Base-by-base conservation (phyloP, 2,329 filamentous ascomycete genomes). In the Thielaviopsis punctulata region DNA sequence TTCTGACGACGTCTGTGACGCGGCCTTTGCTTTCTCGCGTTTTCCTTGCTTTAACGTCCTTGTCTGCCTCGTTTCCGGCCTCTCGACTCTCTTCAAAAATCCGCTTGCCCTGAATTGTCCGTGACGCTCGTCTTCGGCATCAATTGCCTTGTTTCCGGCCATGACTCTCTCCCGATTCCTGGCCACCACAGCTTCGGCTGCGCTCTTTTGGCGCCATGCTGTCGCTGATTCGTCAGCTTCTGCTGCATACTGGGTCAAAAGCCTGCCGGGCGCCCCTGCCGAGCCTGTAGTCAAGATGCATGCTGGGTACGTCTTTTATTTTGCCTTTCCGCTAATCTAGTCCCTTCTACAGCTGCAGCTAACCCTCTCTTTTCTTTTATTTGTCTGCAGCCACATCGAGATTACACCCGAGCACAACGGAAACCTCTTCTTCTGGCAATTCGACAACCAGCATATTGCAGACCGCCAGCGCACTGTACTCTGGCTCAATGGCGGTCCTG, bases 341-440 rank as follows among this genome's bases (percentile, higher is more conserved):
- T 21, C 39, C n/a, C 25, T 44, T 30, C 18, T 36, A 36, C 46
- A 49, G 23, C 25, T 23, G 24, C 18, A 22, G 21, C 21, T 22
- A 13, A 21, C 47, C 23, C 25, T 21, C 47, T 10, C 2, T 18
- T 36, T 39, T 33, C 47, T 46, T 30, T 53, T 6, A 41, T 63
- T n/a, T n/a, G n/a, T n/a, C n/a, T n/a, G n/a, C n/a, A 95, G 88
- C 52, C 92, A 98, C 69, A 83, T 98, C 65, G 89, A 96, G 68
- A 76, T 98, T 61, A 84, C 81, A 30, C 77, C 84, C 19, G 81
- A 87, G 58, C 77, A 84, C 64, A 87, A 96, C 64, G 90, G 87
- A 59, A 94, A 96, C 66, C 69, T 98, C 18, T 98, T 96, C 73
- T 98, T 98, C 73, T 98, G 92, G 92, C 86, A 95, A 62, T 95